Evolutionary conservation across 495 filamentous ascomycete genomes (phyloP), one percentile per base, ranked within the genome.

Genomic region (Bryoglossum gracile): DNA sequence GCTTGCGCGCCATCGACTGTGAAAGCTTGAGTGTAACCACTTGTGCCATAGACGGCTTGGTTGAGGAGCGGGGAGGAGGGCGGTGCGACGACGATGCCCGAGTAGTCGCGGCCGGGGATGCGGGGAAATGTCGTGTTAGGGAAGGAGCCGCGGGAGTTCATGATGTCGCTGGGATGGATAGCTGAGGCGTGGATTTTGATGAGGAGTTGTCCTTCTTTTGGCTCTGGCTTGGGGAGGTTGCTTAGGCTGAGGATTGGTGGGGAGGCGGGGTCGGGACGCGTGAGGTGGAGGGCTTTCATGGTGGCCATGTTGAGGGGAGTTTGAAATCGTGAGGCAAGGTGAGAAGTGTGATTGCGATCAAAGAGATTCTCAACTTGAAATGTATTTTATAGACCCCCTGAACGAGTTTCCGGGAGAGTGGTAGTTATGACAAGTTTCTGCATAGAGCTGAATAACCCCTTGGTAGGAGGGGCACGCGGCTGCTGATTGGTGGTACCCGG

Each of bases 141-240:
- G 50, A 71, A 71, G 3, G 38, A 23, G 10, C 65, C 67, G 48
- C 65, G 57, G 8, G 58, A 53, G 43, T 73, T 70, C 8, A 72
- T 46, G 21, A 68, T 52, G 51, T 72, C 68, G 35, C 62, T 64
- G 38, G 68, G 69, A 40, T 72, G 67, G 39, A 70, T 67, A 13
- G 56, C 51, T 9, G 51, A 55, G 17, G 51, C 56, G 21, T 42
- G 38, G 33, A 59, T 46, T 36, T 49, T 39, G 36, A 59, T 30
- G 8, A 59, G 43, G 22, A 59, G 33, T 30, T 58, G 33, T 28
- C 36, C 36, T 21, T 47, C 40, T 1, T 13, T 33, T 0, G 49
- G 51, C 0, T 16, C 37, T 26, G 56, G 56, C 8, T 48, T 59
- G 4, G 56, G 52, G 25, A 55, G 17, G n/a, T 42, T 46, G 16